Base-by-base conservation (phyloP, 306 rosid genomes). In the Dryas alaskensis region DNA sequence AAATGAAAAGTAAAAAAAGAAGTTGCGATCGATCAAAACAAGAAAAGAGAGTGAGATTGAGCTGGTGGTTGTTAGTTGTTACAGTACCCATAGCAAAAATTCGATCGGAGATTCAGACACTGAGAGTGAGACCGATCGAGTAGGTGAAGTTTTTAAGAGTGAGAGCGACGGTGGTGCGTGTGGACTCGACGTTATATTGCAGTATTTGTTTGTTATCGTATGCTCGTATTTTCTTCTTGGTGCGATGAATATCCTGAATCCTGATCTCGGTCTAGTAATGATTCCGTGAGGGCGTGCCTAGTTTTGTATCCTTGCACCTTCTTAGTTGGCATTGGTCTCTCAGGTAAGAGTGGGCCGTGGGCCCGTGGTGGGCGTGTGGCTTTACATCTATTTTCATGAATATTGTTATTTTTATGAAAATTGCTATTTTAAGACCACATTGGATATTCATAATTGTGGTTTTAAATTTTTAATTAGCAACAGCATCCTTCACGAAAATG, bases 31-130 rank as follows among this genome's bases (percentile, higher is more conserved):
- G 37, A 54, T 53, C 60, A 76, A 43, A 7, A 25, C 7, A 53
- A 72, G 1, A 0, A 10, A 61, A 39, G 14, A 66, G 19, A 70
- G 10, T 22, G 25, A 45, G 60, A 64, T 64, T 3, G 52, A 63
- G 63, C 3, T 51, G 3, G 25, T 12, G 10, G 16, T 31, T 31
- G 37, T 31, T 31, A 31, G 37, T 31, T 31, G 8, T 11, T 11
- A 60, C 8, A 39, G 61, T 74, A 63, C 78, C 78, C 78, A 74
- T 74, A 10, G 72, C 31, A 22, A 40, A 6, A 74, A 7, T 46
- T 31, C 37, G 72, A 73, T 73, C 52, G 14, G 16, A 73, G 60
- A 19, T 50, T 37, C 16, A 31, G 37, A 31, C 52, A 57, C 46
- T 5, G 69, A 27, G 44, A 43, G 46, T 1, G 43, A 40, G 65